phyloP scores from a whole-genome alignment of 192 early-diverging fungal species.

The Chytriomyces confervae region DNA sequence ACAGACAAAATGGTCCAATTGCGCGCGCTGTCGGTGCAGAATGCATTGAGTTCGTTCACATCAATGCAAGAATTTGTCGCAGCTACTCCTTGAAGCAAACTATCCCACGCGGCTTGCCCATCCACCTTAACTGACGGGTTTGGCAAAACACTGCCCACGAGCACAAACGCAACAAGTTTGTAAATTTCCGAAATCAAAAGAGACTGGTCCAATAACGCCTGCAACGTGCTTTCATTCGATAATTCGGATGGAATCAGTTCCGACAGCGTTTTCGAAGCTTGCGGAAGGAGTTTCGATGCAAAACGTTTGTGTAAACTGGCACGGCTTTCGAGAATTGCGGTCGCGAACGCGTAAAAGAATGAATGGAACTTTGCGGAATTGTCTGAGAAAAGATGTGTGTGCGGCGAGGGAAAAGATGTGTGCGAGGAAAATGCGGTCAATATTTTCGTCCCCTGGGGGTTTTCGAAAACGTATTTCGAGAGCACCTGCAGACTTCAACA shows the following conservation, averaged over 20 bases:
- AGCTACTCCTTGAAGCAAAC: neutral
- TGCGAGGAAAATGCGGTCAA: neutral
- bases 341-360: neutral
- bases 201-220: conserved; percentile 1
- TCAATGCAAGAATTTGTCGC: neutral
- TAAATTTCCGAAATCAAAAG: neutral
- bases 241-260: conserved; percentile 5
- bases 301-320: neutral
- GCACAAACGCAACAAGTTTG: conserved; percentile 2
- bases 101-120: conserved; percentile 11
- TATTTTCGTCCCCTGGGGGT: no score
- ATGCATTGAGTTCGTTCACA: neutral
- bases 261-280: neutral
- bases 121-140: neutral
- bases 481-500: neutral
- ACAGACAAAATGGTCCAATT: neutral
- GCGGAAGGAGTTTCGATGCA: neutral
- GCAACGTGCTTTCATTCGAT: neutral
- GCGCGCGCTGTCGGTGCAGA: neutral
- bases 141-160: neutral
- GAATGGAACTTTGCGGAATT: neutral
- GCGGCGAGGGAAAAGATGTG: neutral
- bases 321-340: conserved; percentile 15
- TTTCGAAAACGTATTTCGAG: no score
- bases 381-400: neutral